Conservation (phyloP, 371 early-diverging fungal species). For the Circinella minor region DNA sequence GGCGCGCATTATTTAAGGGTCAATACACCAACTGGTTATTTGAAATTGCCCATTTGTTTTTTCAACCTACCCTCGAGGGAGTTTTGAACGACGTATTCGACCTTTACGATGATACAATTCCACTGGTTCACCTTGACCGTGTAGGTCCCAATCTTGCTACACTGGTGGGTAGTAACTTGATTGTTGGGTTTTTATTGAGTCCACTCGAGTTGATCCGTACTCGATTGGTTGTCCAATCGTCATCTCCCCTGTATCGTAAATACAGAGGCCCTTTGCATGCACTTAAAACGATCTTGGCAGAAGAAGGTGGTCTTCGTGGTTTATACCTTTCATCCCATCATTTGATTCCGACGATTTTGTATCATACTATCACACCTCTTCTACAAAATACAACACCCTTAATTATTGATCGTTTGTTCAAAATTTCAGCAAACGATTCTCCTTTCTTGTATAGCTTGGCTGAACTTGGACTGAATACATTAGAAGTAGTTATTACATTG, state of each 20-base stretch:
- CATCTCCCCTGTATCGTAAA: constrained; percentile 72
- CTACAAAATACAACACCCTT: constrained; percentile 72
- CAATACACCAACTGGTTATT: constrained; percentile 78
- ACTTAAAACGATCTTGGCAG: constrained; percentile 70
- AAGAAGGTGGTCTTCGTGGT: constrained; percentile 81
- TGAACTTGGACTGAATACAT: constrained; percentile 69
- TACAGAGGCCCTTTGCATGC: constrained; percentile 82
- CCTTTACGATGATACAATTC: constrained; percentile 79
- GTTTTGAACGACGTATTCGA: constrained; percentile 76
- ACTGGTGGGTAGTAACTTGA: constrained; percentile 68
- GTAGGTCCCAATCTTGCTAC: constrained; percentile 74
- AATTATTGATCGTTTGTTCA: constrained; percentile 74
- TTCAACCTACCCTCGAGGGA: constrained; percentile 83
- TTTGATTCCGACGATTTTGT: constrained; percentile 76
- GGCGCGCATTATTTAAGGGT: constrained; percentile 69
- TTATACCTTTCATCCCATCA: constrained; percentile 72
- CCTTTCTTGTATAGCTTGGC: constrained; percentile 72
- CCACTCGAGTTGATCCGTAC: constrained; percentile 85
- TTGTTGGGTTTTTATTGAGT: constrained; percentile 75
- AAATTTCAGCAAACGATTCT: constrained; percentile 64
- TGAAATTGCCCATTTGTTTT: constrained; percentile 71
- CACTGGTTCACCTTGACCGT: constrained; percentile 70
- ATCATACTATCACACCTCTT: constrained; percentile 76
- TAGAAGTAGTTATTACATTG: constrained; percentile 77
- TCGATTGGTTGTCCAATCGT: constrained; percentile 76